phyloP scores from a whole-genome alignment of 208 protist genomes.

The Trypanosoma grayi region DNA sequence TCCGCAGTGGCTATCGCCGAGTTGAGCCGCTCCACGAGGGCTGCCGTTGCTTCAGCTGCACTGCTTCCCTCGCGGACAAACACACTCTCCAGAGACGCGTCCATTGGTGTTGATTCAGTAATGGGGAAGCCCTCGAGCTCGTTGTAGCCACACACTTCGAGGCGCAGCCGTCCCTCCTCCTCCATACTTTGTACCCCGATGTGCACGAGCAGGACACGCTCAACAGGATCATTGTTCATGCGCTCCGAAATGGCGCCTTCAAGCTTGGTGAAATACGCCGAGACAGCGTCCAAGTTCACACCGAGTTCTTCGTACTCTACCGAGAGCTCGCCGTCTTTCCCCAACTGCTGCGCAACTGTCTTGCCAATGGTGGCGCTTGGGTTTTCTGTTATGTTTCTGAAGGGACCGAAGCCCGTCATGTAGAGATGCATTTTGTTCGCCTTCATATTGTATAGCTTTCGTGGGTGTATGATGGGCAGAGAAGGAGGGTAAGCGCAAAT shows the following conservation, averaged over 20 bases:
- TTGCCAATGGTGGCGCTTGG: conserved; percentile 47
- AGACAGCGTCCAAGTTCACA: conserved; percentile 33
- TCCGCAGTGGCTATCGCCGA: conserved; percentile 10
- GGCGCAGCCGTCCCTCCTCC: conserved; percentile 37
- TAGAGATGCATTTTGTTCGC: conserved; percentile 29
- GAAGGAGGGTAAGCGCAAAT: background rate
- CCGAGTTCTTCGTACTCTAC: conserved; percentile 12
- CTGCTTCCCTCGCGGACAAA: conserved; percentile 25
- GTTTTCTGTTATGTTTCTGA: conserved; percentile 52
- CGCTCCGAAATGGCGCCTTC: conserved; percentile 25
- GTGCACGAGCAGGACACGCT: conserved; percentile 49
- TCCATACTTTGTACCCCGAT: conserved; percentile 51
- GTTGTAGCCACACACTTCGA: conserved; percentile 67
- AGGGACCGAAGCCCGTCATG: conserved; percentile 74
- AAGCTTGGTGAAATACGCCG: conserved; percentile 46
- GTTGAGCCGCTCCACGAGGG: conserved; percentile 32
- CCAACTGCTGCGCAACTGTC: conserved; percentile 28
- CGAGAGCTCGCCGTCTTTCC: conserved; percentile 1
- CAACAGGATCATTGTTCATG: conserved; percentile 13
- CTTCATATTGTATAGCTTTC: too few relatives aligned
- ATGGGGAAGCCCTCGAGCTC: conserved; percentile 55
- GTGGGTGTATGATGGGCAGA: too few relatives aligned
- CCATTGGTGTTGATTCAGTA: conserved; percentile 27
- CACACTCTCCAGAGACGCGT: conserved; percentile 32
- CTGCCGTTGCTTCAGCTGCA: conserved; percentile 8